These are phyloP conservation scores for Hypoxylon cercidicola DNA, from an alignment of 495 filamentous ascomycete genomes.

Conservation along the genomic window DNA sequence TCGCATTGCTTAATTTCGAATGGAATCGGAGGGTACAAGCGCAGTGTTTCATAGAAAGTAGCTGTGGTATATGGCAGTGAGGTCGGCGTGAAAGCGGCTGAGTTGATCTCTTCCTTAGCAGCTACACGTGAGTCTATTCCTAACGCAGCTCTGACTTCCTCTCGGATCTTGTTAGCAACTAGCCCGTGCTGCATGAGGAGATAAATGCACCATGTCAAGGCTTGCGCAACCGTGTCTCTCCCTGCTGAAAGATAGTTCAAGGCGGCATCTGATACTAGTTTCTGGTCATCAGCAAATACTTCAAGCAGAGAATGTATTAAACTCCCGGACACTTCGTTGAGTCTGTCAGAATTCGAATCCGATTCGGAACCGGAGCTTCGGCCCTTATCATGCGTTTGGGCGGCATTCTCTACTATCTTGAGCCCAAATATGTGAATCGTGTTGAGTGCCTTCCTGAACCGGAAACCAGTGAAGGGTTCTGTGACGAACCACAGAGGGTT, in stretches of 20 bases:
- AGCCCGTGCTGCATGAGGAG: conserved; percentile 61
- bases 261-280: conserved; percentile 66
- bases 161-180: conserved; percentile 49
- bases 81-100: conserved; percentile 52
- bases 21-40: conserved; percentile 68
- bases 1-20: conserved; percentile 69
- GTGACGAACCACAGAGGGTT: conserved; percentile 68
- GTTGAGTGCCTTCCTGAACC: conserved; percentile 56
- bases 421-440: conserved; percentile 62
- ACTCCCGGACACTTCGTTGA: conserved; percentile 60
- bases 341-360: conserved; percentile 39
- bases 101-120: conserved; percentile 36
- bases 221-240: conserved; percentile 69
- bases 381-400: conserved; percentile 40
- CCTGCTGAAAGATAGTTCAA: conserved; percentile 70
- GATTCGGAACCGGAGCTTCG: neutral
- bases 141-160: conserved; percentile 50
- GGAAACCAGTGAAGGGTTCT: conserved; percentile 59
- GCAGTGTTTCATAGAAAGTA: conserved; percentile 66
- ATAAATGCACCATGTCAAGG: conserved; percentile 69
- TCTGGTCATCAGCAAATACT: conserved; percentile 57
- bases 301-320: conserved; percentile 67
- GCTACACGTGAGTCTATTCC: conserved; percentile 1
- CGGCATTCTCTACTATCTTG: conserved; percentile 61
- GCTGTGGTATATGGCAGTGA: conserved; percentile 64